Conservation (phyloP, 257 asterid species). For the Avicennia marina region DNA sequence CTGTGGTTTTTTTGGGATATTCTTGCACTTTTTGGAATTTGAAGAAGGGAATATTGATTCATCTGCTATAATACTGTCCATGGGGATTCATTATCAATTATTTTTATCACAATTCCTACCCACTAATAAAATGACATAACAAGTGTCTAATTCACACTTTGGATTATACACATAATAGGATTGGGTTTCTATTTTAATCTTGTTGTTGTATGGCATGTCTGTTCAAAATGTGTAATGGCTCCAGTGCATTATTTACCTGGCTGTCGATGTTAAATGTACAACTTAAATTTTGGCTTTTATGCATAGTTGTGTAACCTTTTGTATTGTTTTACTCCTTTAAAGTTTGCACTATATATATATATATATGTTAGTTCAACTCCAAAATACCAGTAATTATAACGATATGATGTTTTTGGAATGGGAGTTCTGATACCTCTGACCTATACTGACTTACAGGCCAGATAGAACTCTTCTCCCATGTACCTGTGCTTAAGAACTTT, state of each 20-base stretch:
- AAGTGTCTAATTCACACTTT: too few species aligned
- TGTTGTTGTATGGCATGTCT: neutral
- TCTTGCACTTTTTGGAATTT: too few species aligned
- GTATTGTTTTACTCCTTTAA: neutral
- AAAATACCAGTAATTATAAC: too few species aligned
- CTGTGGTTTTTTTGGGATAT: too few species aligned
- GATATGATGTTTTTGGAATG: neutral
- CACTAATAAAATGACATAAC: too few species aligned
- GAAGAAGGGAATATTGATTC: too few species aligned
- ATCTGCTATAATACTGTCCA: too few species aligned
- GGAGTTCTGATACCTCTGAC: conserved; percentile 20
- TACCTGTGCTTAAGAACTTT: conserved; percentile 88
- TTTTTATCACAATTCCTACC: too few species aligned
- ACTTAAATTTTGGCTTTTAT: neutral
- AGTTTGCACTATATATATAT: too few species aligned
- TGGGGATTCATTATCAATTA: too few species aligned
- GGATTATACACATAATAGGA: too few species aligned
- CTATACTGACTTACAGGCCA: conserved; percentile 54
- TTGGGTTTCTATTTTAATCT: neutral
- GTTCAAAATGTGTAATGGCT: neutral
- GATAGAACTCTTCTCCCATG: conserved; percentile 93
- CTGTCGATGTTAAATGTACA: neutral
- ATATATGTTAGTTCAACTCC: too few species aligned
- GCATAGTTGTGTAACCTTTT: neutral
- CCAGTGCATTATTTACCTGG: neutral